Base-by-base conservation (phyloP, 345 rosid species). In the Eucalyptus cladocalyx region DNA sequence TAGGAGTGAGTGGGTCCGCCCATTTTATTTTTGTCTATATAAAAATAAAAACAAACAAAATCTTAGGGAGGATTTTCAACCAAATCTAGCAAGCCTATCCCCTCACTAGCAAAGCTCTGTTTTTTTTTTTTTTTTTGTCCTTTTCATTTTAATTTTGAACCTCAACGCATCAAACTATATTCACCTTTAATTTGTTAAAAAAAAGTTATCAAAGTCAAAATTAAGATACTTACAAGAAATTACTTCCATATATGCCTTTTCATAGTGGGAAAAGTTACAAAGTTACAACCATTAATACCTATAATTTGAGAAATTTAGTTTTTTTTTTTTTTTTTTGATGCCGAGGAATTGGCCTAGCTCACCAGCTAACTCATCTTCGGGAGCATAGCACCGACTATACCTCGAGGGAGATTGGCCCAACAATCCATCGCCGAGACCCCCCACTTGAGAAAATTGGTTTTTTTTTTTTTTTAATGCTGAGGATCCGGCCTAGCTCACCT, bases 401-500 rank as follows among this genome's bases (percentile, higher is more conserved):
- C 18, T 49, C 18, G 2, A 14, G 51, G 7, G 51, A 49, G 18
- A 49, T 7, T 49, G 16, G 51, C 51, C 18, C 3, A 49, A 1
- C 7, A 49, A 49, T 3, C 7, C 51, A 49, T 1, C 7, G 51
- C 18, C 2, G 2, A 0, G 51, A 7, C 51, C 2, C 7, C 18
- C 51, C 18, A 49, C 51, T 49, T 2, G 51, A 49, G 51, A 49
- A 6, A 15, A 6, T 49, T 49, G 51, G 6, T 49, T 49, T 49
- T 49, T 49, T 5, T 49, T 47, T 1, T 47, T 13, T 48, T 49
- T 49, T 5, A 1, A 49, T 14, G 17, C 17, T 0, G 6, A 49
- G 17, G 1, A 49, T 49, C 3, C 0, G 1, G 6, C 51, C 6
- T 49, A 49, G 6, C 51, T 49, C 2, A 49, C 51, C 2, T 48